phyloP scores from a whole-genome alignment of 805 yeast genomes.

The Crinitomyces ghanaensis region DNA sequence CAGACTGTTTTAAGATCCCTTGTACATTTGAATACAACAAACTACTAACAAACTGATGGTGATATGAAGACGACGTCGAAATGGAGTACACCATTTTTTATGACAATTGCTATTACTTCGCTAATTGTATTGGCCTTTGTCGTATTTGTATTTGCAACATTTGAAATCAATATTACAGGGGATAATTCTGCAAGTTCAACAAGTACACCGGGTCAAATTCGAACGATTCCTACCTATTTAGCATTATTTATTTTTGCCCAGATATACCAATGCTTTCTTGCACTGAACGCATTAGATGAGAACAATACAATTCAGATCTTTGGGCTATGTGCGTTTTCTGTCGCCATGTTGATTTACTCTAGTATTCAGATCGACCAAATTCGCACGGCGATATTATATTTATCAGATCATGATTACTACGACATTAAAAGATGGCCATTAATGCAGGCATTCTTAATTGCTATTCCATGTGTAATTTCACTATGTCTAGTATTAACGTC shows the following conservation, averaged over 20 bases:
- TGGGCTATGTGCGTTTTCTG: conserved; percentile 31
- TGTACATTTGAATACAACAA: too few relatives aligned
- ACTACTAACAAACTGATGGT: too few relatives aligned
- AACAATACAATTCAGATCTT: conserved; percentile 29
- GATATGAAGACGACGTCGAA: too few relatives aligned
- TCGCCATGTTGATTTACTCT: conserved; percentile 35
- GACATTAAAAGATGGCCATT: conserved; percentile 12
- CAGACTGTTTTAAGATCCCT: too few relatives aligned
- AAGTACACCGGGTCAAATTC: conserved; percentile 15
- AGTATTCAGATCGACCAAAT: conserved; percentile 37
- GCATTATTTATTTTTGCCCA: conserved; percentile 39
- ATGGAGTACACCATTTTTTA: conserved; percentile 12
- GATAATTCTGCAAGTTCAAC: conserved; percentile 10
- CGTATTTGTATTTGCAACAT: conserved; percentile 23
- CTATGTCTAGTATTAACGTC: conserved; percentile 27
- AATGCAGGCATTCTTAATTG: conserved; percentile 30
- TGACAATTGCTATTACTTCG: conserved; percentile 7
- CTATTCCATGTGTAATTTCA: conserved; percentile 33
- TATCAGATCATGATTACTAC: conserved; percentile 11
- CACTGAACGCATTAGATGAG: conserved; percentile 30
- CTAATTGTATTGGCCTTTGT: conserved; percentile 21
- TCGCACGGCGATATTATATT: conserved; percentile 17
- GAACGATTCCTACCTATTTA: conserved; percentile 30
- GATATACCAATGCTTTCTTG: conserved; percentile 31
- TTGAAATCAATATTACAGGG: conserved; percentile 16